phyloP scores from a whole-genome alignment of 129 eudicot species.

The Arctium lappa region DNA sequence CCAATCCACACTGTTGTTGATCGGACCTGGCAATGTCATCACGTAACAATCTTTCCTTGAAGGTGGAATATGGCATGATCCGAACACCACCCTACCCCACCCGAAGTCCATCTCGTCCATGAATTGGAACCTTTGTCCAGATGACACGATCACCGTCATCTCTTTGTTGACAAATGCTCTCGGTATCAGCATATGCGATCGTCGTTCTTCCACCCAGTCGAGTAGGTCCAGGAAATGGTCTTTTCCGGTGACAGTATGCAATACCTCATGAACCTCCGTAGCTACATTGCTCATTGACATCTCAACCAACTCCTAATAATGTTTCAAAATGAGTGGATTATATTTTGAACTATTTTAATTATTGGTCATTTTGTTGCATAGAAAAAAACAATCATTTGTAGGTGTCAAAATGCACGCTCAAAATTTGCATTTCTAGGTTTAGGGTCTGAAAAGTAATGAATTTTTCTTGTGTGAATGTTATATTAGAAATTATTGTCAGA shows the following conservation, averaged over 20 bases:
- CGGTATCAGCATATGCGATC: constrained; percentile 38
- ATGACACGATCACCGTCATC: constrained; percentile 48
- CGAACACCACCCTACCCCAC: constrained; percentile 56
- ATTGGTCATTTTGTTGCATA: too few relatives aligned
- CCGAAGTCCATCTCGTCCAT: constrained; percentile 55
- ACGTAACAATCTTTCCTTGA: constrained; percentile 42
- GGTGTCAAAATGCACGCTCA: too few relatives aligned
- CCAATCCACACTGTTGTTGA: constrained; percentile 54
- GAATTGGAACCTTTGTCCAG: constrained; percentile 41
- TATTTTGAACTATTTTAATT: background rate
- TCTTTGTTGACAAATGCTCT: constrained; percentile 26
- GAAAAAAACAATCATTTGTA: too few relatives aligned
- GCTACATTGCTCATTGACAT: constrained; percentile 42
- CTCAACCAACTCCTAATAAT: constrained; percentile 21
- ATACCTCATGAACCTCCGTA: constrained; percentile 32
- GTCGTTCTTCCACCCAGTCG: constrained; percentile 68
- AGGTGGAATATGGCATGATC: constrained; percentile 59
- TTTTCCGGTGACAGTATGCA: constrained; percentile 27
- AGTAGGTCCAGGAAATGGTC: constrained; percentile 63
- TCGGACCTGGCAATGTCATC: constrained; percentile 55
- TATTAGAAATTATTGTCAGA: too few relatives aligned
- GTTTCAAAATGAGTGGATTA: background rate
- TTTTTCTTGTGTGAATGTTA: too few relatives aligned
- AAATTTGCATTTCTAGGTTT: too few relatives aligned
- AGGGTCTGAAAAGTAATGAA: too few relatives aligned